phyloP scores from a whole-genome alignment of 2,329 filamentous ascomycete species.

The Epichloe typhina region DNA sequence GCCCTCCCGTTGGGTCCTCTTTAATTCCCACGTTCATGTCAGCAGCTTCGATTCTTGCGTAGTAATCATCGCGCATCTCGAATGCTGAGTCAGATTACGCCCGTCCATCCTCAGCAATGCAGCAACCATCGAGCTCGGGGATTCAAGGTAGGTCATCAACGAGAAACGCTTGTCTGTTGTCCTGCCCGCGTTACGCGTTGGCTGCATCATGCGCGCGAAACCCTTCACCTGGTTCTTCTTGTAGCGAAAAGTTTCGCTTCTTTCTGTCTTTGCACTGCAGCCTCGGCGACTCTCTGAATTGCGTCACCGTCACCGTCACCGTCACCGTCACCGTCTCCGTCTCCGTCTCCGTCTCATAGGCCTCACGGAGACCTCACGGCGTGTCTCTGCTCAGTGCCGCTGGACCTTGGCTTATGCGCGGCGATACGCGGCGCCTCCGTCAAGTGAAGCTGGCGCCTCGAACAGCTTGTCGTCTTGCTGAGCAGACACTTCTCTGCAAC shows the following conservation, averaged over 20 bases:
- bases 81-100: conserved; percentile 13
- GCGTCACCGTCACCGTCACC: background rate
- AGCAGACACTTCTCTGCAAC: background rate
- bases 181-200: background rate
- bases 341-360: background rate
- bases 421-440: background rate
- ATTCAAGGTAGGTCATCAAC: conserved; percentile 10
- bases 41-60: conserved; percentile 11
- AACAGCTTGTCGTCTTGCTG: too few relatives aligned
- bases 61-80: conserved; percentile 11
- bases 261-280: background rate
- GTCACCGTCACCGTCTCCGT: background rate
- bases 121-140: conserved; percentile 10
- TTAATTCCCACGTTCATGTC: conserved; percentile 11
- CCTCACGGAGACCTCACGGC: background rate
- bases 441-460: background rate
- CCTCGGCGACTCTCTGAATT: background rate
- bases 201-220: background rate
- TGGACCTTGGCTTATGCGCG: background rate
- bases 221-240: background rate
- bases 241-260: background rate
- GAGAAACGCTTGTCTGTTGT: conserved; percentile 5
- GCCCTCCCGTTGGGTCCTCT: conserved; percentile 3
- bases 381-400: background rate
- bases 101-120: conserved; percentile 8